A percentile compares a stretch with the other conserved stretches of the same genome.
These are phyloP conservation scores for Phaeotremella fagi DNA, from an alignment of 768 basidiomycete genomes.

Conservation along the genomic window DNA sequence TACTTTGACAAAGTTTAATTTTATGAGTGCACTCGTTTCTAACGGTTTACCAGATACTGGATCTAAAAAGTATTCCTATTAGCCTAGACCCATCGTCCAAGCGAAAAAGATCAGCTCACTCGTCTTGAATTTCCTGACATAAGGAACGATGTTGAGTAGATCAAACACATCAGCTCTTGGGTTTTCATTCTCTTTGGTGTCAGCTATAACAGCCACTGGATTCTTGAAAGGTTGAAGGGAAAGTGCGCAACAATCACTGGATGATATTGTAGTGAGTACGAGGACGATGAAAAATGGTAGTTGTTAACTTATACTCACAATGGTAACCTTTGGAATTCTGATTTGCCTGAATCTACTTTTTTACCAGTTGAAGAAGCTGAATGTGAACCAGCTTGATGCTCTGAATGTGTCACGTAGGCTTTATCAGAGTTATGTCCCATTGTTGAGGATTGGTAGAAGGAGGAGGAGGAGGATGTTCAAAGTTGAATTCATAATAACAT, in stretches of 20 bases:
- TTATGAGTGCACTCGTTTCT: conserved; percentile 49
- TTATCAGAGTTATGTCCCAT: conserved; percentile 48
- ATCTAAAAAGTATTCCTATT: conserved; percentile 26
- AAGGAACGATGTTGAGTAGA: conserved; percentile 85
- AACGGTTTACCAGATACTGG: conserved; percentile 52
- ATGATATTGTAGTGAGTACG: background rate
- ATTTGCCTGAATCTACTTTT: conserved; percentile 29
- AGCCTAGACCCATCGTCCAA: conserved; percentile 1
- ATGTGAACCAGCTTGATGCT: conserved; percentile 44
- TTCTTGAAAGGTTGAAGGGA: conserved; percentile 84
- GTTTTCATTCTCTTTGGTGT: conserved; percentile 57
- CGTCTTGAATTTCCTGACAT: conserved; percentile 62
- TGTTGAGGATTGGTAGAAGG: no score
- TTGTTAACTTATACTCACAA: conserved; percentile 26
- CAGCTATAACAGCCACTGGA: conserved; percentile 67
- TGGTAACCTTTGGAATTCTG: conserved; percentile 44
- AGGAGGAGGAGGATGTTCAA: no score
- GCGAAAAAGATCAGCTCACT: conserved; percentile 28
- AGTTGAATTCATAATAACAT: no score
- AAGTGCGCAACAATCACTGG: conserved; percentile 75
- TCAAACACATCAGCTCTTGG: conserved; percentile 68
- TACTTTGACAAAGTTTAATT: conserved; percentile 55
- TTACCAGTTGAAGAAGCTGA: conserved; percentile 43
- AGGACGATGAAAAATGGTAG: background rate
- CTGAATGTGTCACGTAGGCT: conserved; percentile 48